Conservation (phyloP, 768 basidiomycete species). For the Podaxis sp. region DNA sequence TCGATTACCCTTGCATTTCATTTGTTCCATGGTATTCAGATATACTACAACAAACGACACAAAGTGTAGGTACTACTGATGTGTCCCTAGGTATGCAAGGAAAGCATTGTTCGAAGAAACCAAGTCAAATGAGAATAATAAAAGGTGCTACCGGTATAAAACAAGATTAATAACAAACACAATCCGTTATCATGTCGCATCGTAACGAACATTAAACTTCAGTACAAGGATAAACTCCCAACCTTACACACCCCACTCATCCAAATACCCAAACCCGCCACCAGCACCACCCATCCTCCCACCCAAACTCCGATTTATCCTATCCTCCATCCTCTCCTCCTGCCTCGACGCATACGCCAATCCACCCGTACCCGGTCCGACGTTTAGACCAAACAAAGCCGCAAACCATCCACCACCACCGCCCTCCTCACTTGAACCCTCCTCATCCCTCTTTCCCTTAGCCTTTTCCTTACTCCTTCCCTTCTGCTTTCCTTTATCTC, state of each 20-base stretch:
- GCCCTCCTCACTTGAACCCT: constrained; percentile 19
- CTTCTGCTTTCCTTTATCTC: constrained; percentile 33
- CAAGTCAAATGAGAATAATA: not conserved
- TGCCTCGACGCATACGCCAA: constrained; percentile 20
- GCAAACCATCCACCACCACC: constrained; percentile 22
- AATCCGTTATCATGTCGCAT: not conserved
- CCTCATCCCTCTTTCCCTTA: constrained; percentile 18
- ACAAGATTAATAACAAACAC: not conserved
- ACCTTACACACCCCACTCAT: constrained; percentile 58
- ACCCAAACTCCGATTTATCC: constrained; percentile 50
- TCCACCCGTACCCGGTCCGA: constrained; percentile 17
- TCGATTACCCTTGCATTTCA: not conserved
- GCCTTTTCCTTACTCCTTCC: constrained; percentile 15
- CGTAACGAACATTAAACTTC: not conserved
- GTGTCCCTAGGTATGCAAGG: not conserved
- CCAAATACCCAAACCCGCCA: constrained; percentile 35
- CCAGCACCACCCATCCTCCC: constrained; percentile 30
- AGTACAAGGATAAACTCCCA: not conserved
- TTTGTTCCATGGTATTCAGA: not conserved
- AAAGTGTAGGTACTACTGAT: not conserved
- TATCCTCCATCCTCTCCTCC: constrained; percentile 54
- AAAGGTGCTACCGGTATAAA: not conserved
- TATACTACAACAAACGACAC: not conserved
- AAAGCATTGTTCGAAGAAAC: not conserved
- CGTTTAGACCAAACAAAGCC: constrained; percentile 20